These are phyloP conservation scores for Barbatosphaeria neglecta DNA, from an alignment of 495 filamentous ascomycete species.

Conservation along the genomic window DNA sequence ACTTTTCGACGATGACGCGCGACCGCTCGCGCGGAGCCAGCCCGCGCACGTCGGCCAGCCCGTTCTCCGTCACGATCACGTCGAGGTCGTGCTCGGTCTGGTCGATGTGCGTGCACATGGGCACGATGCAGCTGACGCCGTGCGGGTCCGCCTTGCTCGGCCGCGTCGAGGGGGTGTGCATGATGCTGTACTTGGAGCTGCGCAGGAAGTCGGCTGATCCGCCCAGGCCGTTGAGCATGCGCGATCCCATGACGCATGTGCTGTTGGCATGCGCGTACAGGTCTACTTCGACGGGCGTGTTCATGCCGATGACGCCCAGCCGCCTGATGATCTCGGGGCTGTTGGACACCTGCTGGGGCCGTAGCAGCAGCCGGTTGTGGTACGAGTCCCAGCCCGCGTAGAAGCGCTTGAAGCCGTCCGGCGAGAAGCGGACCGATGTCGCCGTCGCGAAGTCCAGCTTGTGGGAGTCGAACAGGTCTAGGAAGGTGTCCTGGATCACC, in stretches of 20 bases:
- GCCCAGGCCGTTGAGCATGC: slow-evolving; percentile 87
- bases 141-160: slow-evolving; percentile 74
- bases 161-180: slow-evolving; percentile 78
- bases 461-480: slow-evolving; percentile 86
- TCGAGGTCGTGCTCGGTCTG: slow-evolving; percentile 90
- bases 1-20: slow-evolving; percentile 77
- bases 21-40: slow-evolving; percentile 72
- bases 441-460: slow-evolving; percentile 86
- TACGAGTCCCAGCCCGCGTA: slow-evolving; percentile 78
- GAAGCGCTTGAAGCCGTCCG: slow-evolving; percentile 85
- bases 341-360: slow-evolving; percentile 81
- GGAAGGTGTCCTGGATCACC: slow-evolving; percentile 86
- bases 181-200: slow-evolving; percentile 76
- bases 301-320: slow-evolving; percentile 86
- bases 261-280: slow-evolving; percentile 92
- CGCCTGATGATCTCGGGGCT: slow-evolving; percentile 89
- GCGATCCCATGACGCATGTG: slow-evolving; percentile 80
- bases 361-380: slow-evolving; percentile 71
- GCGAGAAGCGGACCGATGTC: slow-evolving; percentile 84
- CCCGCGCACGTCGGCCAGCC: slow-evolving; percentile 77
- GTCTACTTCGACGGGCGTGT: slow-evolving; percentile 88
- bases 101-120: slow-evolving; percentile 87
- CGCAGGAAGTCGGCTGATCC: slow-evolving; percentile 84
- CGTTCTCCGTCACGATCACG: slow-evolving; percentile 77
- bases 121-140: slow-evolving; percentile 78